Conservation (phyloP, 2,329 filamentous ascomycete species). For the Raffaelea arxii region DNA sequence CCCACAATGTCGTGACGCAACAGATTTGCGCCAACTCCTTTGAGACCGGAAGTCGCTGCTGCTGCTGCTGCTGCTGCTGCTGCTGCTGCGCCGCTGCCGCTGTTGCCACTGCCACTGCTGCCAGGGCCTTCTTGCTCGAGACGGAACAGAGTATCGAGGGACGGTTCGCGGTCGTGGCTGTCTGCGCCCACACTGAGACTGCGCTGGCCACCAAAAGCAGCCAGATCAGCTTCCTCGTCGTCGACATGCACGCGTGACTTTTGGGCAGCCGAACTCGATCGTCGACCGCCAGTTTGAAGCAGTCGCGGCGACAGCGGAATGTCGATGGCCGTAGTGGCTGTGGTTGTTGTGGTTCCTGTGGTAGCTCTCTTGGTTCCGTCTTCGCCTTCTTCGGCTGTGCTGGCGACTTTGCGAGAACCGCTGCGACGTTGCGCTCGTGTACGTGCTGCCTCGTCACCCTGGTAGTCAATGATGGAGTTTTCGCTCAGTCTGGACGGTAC, state of each 20-base stretch:
- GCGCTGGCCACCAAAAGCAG: constrained; percentile 49
- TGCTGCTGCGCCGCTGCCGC: not conserved
- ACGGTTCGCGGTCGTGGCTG: constrained; percentile 47
- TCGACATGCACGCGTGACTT: constrained; percentile 40
- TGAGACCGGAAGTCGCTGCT: not conserved
- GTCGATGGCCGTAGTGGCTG: constrained; percentile 58
- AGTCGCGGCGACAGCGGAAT: constrained; percentile 63
- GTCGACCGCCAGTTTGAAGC: constrained; percentile 35
- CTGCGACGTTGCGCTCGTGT: constrained; percentile 17
- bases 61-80: not conserved
- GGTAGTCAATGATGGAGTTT: constrained; percentile 71
- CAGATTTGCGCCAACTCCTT: not conserved
- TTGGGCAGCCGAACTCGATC: constrained; percentile 62
- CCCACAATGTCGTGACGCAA: not conserved
- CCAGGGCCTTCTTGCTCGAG: constrained; percentile 28
- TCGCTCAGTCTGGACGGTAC: constrained; percentile 90
- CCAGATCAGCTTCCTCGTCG: constrained; percentile 50
- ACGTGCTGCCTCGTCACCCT: constrained; percentile 19
- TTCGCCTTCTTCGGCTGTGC: not conserved
- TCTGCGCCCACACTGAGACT: constrained; percentile 60
- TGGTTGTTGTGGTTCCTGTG: constrained; percentile 25
- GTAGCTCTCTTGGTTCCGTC: constrained; percentile 13
- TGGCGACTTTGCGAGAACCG: not conserved
- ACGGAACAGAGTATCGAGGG: constrained; percentile 52
- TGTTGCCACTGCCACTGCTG: constrained; percentile 16